A percentile compares a stretch with the other conserved stretches of the same genome.
Conservation (phyloP, 1,139 yeast genomes). For the Suhomyces yuchorum region DNA sequence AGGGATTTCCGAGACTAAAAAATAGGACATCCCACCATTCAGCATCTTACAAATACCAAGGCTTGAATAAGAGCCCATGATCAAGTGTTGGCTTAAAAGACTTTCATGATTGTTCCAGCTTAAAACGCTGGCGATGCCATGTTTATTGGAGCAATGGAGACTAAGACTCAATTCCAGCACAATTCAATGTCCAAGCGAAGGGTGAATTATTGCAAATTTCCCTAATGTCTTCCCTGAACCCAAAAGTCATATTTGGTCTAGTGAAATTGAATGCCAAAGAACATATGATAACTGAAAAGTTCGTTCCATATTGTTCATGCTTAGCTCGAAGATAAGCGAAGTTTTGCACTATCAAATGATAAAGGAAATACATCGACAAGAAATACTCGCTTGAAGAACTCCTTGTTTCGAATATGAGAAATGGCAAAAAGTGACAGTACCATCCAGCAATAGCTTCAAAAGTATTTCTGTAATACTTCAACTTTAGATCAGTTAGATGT, state of each 20-base stretch:
- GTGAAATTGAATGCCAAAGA: too few species aligned
- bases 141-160: too few species aligned
- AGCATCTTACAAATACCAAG: background rate
- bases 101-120: too few species aligned
- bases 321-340: constrained; percentile 32
- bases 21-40: background rate
- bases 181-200: constrained; percentile 13
- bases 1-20: constrained; percentile 49
- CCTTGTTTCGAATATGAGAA: constrained; percentile 34
- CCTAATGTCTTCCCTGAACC: too few species aligned
- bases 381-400: constrained; percentile 44
- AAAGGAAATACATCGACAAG: constrained; percentile 37
- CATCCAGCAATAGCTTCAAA: constrained; percentile 38
- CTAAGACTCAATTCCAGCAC: background rate
- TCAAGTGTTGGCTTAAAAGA: too few species aligned
- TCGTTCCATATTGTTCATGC: too few species aligned
- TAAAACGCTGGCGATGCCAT: too few species aligned
- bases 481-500: constrained; percentile 17
- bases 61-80: too few species aligned
- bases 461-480: constrained; percentile 25
- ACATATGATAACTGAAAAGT: too few species aligned
- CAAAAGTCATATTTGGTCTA: too few species aligned
- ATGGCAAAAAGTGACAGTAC: constrained; percentile 40
- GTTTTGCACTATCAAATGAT: constrained; percentile 35
- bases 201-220: constrained; percentile 30